Conservation (phyloP, 345 rosid species). For the Citrus mangshanensis region DNA sequence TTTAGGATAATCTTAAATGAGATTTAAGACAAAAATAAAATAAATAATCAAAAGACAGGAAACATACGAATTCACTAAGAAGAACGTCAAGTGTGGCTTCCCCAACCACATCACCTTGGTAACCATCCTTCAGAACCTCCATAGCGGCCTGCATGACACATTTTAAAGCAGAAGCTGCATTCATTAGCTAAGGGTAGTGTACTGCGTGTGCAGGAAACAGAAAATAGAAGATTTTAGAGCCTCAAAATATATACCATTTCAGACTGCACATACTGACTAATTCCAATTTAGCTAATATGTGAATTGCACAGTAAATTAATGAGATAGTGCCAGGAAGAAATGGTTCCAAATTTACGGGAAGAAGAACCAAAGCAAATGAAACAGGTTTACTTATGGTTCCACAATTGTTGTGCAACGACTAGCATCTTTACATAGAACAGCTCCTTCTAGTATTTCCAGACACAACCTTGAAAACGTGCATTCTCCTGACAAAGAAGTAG, state of each 20-base stretch:
- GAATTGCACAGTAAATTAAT: neutral
- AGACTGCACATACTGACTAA: neutral
- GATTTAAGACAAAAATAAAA: neutral
- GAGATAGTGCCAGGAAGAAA: neutral
- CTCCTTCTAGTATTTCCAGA: neutral
- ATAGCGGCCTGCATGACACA: constrained; percentile 42
- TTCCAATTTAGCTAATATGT: neutral
- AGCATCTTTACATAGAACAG: neutral
- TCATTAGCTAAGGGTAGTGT: neutral
- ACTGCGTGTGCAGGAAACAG: neutral
- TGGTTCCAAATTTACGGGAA: neutral
- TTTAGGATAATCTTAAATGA: neutral
- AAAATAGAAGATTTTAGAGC: neutral
- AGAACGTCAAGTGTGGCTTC: constrained; percentile 88
- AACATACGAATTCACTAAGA: constrained; percentile 79
- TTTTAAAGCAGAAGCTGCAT: constrained; percentile 8
- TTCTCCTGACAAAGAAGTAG: neutral
- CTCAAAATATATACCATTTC: neutral
- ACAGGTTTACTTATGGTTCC: neutral
- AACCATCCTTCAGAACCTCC: constrained; percentile 74
- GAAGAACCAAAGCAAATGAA: neutral
- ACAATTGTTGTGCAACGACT: neutral
- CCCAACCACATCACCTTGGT: constrained; percentile 77
- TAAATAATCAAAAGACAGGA: constrained; percentile 12
- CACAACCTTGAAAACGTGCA: neutral